Base-by-base conservation (phyloP, 495 filamentous ascomycete species). In the Annulohypoxylon nitens region DNA sequence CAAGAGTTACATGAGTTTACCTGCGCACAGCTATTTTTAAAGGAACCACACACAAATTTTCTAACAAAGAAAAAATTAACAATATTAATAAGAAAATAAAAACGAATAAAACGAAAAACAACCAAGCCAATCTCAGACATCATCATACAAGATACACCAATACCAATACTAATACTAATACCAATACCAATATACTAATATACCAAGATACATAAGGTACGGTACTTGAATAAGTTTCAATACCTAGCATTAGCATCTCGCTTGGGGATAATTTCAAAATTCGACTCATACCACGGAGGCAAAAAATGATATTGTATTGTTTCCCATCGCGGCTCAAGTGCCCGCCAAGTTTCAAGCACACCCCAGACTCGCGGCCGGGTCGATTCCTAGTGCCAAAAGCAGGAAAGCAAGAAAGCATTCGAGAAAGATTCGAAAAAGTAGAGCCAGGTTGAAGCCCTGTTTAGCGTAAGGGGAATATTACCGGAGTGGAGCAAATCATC, bases 401-500 rank as follows among this genome's bases (percentile, higher is more conserved):
- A 73, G 57, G 58, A 68, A 67, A 69, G 69, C 53, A 75, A 77
- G 58, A 68, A 67, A 69, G 69, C 53, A 75, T 78, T 78, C 77
- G 75, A 78, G 77, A 78, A 78, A 75, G 73, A 77, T 77, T 78
- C 75, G 69, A 78, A 73, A 71, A 64, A 65, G 67, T 57, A 59
- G 69, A 68, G 59, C 73, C 68, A 72, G 72, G 69, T 78, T 71
- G 58, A 55, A 55, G 75, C 70, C 71, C 70, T 75, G 71, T 67
- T 74, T 75, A 75, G 77, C 67, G 75, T 65, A 77, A 77, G 71
- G 75, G 77, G 75, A 73, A 78, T 74, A 77, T 78, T 75, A 73
- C 69, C 77, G 69, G 74, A 73, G 77, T 78, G 77, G 77, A 72
- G 37, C 72, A 47, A 58, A 48, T 33, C 47, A 57, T 69, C 67